phyloP scores from a whole-genome alignment of 1,139 yeast species.

The Pichia sp. region DNA sequence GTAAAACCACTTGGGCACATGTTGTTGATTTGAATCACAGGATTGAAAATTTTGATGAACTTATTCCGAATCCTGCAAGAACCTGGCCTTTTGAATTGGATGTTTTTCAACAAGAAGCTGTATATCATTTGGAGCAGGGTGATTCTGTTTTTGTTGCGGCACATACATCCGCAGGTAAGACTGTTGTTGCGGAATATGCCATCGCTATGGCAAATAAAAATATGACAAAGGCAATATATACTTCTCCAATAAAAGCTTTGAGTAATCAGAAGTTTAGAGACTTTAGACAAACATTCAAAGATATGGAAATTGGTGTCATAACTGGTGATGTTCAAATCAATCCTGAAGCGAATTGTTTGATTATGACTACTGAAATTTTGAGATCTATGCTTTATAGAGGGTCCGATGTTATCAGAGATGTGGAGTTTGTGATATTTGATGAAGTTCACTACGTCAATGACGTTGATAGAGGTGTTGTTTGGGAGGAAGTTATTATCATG shows the following conservation, averaged over 20 bases:
- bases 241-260: constrained; percentile 64
- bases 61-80: constrained; percentile 90
- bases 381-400: constrained; percentile 95
- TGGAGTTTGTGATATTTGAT: constrained; percentile 93
- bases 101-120: constrained; percentile 94
- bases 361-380: constrained; percentile 96
- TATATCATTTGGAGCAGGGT: constrained; percentile 86
- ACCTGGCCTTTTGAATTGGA: constrained; percentile 87
- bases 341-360: constrained; percentile 92
- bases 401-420: constrained; percentile 92
- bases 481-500: constrained; percentile 97
- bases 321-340: constrained; percentile 98
- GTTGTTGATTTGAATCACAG: constrained; percentile 80
- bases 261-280: constrained; percentile 81
- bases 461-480: constrained; percentile 94
- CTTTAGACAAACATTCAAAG: constrained; percentile 61
- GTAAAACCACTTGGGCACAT: constrained; percentile 83
- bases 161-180: constrained; percentile 97
- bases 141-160: constrained; percentile 98
- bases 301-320: constrained; percentile 92
- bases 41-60: constrained; percentile 73
- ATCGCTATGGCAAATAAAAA: constrained; percentile 90
- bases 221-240: constrained; percentile 88
- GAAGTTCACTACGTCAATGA: constrained; percentile 97
- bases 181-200: constrained; percentile 97